These are phyloP conservation scores for Codiaeum variegatum DNA, from an alignment of 441 rosid genomes.

Conservation along the genomic window DNA sequence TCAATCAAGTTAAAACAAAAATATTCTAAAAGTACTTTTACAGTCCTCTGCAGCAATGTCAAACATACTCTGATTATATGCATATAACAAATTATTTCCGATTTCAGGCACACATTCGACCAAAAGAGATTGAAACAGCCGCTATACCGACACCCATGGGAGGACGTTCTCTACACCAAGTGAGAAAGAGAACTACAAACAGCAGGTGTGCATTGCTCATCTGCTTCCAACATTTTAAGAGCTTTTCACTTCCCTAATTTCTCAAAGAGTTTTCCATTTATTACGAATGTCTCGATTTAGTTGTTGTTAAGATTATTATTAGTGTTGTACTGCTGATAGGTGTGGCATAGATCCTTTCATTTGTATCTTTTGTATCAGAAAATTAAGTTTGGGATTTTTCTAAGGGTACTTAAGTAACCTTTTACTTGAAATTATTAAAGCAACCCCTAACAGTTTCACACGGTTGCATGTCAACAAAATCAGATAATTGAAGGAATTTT, in stretches of 20 bases:
- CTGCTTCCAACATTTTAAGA: slow-evolving; percentile 9
- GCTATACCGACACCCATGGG: slow-evolving; percentile 87
- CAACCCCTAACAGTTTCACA: too few species aligned
- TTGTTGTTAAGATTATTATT: slow-evolving; percentile 33
- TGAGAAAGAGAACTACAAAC: slow-evolving; percentile 23
- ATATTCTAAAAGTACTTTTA: too few species aligned
- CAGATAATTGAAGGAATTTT: too few species aligned
- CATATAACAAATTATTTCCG: slow-evolving; percentile 5
- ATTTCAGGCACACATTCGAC: slow-evolving; percentile 75
- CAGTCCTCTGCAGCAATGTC: too few species aligned
- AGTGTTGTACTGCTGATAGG: slow-evolving; percentile 21
- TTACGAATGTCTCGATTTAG: slow-evolving; percentile 9
- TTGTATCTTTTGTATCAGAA: slow-evolving; percentile 27
- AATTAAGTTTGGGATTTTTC: not conserved
- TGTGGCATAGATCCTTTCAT: not conserved
- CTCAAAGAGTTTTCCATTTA: slow-evolving; percentile 20
- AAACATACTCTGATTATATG: too few species aligned
- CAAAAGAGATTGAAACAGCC: slow-evolving; percentile 88
- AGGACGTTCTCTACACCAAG: slow-evolving; percentile 87
- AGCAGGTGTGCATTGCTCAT: slow-evolving; percentile 15
- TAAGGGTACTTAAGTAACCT: not conserved
- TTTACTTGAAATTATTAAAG: too few species aligned
- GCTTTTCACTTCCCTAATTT: slow-evolving; percentile 13
- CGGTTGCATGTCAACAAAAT: too few species aligned
- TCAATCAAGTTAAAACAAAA: too few species aligned